phyloP scores from a whole-genome alignment of 2,329 filamentous ascomycete genomes.

The Alternaria incomplexa region DNA sequence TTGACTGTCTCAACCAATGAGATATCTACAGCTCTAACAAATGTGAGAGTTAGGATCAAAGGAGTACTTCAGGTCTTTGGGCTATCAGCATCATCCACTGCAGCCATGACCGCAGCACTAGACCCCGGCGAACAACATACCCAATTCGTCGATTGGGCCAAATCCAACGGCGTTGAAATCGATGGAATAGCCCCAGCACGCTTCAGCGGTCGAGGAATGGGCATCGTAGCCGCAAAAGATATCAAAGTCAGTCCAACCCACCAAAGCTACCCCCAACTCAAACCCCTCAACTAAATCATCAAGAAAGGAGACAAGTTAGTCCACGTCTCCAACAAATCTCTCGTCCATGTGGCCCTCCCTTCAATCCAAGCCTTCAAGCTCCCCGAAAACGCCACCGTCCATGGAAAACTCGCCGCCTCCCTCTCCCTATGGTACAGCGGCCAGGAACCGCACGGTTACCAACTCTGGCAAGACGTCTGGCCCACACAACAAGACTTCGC shows the following conservation, averaged over 20 bases:
- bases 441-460: slow-evolving; percentile 52
- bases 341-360: slow-evolving; percentile 68
- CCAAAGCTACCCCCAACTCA: neutral
- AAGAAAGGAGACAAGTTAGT: slow-evolving; percentile 68
- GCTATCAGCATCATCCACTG: neutral
- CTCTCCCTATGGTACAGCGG: slow-evolving; percentile 58
- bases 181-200: slow-evolving; percentile 70
- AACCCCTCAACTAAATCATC: slow-evolving; percentile 22
- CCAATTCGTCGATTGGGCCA: slow-evolving; percentile 72
- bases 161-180: slow-evolving; percentile 67
- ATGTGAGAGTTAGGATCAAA: neutral
- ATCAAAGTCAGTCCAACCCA: slow-evolving; percentile 62
- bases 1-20: neutral
- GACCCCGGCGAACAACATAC: slow-evolving; percentile 52
- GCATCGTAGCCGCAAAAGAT: slow-evolving; percentile 72
- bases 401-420: slow-evolving; percentile 75
- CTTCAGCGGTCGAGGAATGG: slow-evolving; percentile 76
- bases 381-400: slow-evolving; percentile 64
- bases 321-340: slow-evolving; percentile 65
- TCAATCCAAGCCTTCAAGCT: slow-evolving; percentile 58
- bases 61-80: neutral
- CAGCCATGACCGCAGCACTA: slow-evolving; percentile 38
- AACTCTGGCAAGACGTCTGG: slow-evolving; percentile 70
- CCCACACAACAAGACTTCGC: slow-evolving; percentile 68
- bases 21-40: neutral